Evolutionary conservation across 2,329 filamentous ascomycete species (phyloP).

Genomic region (Xylariaceae sp.): DNA sequence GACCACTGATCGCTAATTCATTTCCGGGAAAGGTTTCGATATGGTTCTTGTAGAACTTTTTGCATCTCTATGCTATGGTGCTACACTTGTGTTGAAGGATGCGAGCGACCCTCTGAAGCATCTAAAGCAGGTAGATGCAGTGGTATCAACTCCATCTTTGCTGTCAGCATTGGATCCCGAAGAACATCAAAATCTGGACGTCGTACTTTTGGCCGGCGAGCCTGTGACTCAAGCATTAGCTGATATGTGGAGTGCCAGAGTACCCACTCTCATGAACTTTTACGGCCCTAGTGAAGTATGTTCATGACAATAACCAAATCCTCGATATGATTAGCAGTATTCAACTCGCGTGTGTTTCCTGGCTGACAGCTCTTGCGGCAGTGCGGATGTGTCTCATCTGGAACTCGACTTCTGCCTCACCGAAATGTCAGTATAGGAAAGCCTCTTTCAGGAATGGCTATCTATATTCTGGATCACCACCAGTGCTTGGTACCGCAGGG

Average conservation of each 20-base stretch:
- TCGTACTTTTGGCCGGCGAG: conserved; percentile 1
- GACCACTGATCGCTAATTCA: background rate
- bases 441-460: background rate
- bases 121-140: conserved; percentile 9
- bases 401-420: background rate
- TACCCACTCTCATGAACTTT: background rate
- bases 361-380: background rate
- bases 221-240: background rate
- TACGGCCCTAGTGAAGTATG: conserved; percentile 5
- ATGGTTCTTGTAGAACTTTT: conserved; percentile 1
- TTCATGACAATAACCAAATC: too few species aligned
- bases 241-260: conserved; percentile 1
- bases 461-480: conserved; percentile 3
- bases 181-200: background rate
- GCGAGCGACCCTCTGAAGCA: conserved; percentile 10
- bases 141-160: conserved; percentile 2
- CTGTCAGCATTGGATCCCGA: background rate
- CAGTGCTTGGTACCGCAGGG: conserved; percentile 4
- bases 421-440: background rate
- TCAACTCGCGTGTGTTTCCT: too few species aligned
- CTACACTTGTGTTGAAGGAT: conserved; percentile 14
- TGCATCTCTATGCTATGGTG: conserved; percentile 12
- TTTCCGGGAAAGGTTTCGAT: background rate
- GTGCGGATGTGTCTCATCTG: background rate
- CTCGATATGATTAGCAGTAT: too few species aligned